Percentiles rank a stretch among this genome's conserved stretches.
Evolutionary conservation across 495 filamentous ascomycete genomes (phyloP).

Genomic region (Parathielavia appendiculata): DNA sequence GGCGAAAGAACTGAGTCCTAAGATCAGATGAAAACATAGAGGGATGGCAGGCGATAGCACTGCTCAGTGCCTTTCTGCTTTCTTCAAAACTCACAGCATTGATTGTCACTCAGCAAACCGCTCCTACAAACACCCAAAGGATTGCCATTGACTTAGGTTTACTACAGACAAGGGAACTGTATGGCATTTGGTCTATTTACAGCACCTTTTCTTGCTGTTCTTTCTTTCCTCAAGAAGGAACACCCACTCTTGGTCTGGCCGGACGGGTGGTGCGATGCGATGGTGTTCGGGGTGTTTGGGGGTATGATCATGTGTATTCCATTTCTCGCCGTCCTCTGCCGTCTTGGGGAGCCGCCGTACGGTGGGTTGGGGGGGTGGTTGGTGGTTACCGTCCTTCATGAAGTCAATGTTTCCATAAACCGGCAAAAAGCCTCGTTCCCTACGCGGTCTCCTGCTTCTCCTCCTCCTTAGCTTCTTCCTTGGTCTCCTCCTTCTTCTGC

Average conservation of each 20-base stretch:
- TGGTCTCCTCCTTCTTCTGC: constrained; percentile 27
- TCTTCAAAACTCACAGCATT: no score
- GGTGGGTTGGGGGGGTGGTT: neutral
- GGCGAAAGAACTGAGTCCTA: no score
- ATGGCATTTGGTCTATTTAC: constrained; percentile 27
- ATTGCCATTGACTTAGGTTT: neutral
- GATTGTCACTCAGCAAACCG: no score
- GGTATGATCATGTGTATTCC: constrained; percentile 3
- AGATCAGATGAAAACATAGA: no score
- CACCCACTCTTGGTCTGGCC: constrained; percentile 1
- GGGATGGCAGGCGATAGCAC: neutral
- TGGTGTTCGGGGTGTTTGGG: neutral
- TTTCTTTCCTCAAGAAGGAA: constrained; percentile 5
- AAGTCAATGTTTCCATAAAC: constrained; percentile 21
- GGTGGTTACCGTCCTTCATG: constrained; percentile 15
- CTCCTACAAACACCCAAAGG: neutral
- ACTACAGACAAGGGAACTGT: constrained; percentile 4
- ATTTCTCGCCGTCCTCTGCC: constrained; percentile 8
- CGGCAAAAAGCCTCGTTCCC: neutral
- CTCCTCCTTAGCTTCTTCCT: constrained; percentile 22
- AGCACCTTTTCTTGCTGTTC: constrained; percentile 12
- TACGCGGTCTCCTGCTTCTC: constrained; percentile 20
- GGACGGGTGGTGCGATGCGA: constrained; percentile 1
- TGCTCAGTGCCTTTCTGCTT: neutral
- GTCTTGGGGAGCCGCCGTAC: neutral